These are phyloP conservation scores for Pelargonium australe DNA, from an alignment of 441 rosid species.

Conservation along the genomic window DNA sequence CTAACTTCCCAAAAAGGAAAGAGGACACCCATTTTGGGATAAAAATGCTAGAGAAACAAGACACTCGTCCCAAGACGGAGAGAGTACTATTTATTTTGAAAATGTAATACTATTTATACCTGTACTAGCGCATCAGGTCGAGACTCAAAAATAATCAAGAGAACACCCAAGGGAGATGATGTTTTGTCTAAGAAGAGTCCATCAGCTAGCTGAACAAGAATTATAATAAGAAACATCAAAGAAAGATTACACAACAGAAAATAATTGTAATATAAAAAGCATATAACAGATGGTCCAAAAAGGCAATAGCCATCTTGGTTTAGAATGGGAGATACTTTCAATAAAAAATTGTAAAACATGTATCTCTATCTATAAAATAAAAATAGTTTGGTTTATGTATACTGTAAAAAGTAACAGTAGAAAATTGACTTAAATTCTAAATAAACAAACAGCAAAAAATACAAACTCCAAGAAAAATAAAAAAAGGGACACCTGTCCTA, in stretches of 20 bases:
- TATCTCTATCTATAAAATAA: neutral
- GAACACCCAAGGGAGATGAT: conserved; percentile 92
- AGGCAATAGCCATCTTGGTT: neutral
- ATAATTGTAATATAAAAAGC: neutral
- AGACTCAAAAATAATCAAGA: conserved; percentile 89
- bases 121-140: conserved; percentile 96
- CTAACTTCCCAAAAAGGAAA: too few species aligned
- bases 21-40: too few species aligned
- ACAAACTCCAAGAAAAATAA: neutral
- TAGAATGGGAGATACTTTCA: neutral
- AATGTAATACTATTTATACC: conserved; percentile 34
- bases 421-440: neutral
- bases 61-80: neutral
- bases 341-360: neutral
- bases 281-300: neutral
- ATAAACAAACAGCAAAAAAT: neutral
- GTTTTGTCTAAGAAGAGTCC: conserved; percentile 89
- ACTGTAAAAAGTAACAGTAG: neutral
- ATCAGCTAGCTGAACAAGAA: conserved; percentile 66
- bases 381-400: neutral
- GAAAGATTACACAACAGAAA: neutral
- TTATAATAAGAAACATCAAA: conserved; percentile 11
- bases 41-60: neutral
- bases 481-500: neutral
- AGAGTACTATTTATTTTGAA: conserved; percentile 8